phyloP scores from a whole-genome alignment of 177 flowering plant genomes.

The Tripterygium wilfordii region DNA sequence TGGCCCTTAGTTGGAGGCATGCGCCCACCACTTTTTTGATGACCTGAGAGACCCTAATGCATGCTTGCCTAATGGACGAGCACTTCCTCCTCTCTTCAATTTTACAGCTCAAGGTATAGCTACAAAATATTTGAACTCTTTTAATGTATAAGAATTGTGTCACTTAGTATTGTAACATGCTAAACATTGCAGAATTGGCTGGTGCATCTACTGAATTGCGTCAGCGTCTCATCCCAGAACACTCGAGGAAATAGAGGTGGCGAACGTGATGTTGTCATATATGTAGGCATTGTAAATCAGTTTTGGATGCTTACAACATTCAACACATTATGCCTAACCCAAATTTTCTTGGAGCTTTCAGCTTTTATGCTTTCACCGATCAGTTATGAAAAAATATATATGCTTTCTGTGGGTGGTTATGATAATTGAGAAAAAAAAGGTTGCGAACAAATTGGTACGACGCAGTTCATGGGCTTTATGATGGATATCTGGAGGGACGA shows the following conservation, averaged over 20 bases:
- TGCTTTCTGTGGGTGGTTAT: too few relatives aligned
- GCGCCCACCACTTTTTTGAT: conserved; percentile 89
- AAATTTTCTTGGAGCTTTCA: too few relatives aligned
- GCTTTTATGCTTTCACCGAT: too few relatives aligned
- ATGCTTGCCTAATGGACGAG: conserved; percentile 67
- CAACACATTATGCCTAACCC: too few relatives aligned
- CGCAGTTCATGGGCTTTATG: too few relatives aligned
- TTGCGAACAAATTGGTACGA: too few relatives aligned
- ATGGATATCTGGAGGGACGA: too few relatives aligned
- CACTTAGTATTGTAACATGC: background rate
- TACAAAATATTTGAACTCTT: background rate
- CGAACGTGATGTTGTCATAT: conserved; percentile 5
- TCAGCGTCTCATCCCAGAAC: conserved; percentile 69
- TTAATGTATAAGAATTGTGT: background rate
- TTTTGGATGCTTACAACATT: too few relatives aligned
- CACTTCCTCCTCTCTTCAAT: conserved; percentile 74
- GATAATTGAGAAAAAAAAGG: too few relatives aligned
- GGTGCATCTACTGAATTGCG: conserved; percentile 54
- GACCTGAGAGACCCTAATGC: conserved; percentile 72
- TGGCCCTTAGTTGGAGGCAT: conserved; percentile 71
- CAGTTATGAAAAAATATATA: too few relatives aligned
- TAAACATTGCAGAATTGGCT: conserved; percentile 45
- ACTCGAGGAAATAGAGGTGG: conserved; percentile 35
- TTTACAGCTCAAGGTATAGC: conserved; percentile 79
- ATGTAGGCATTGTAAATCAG: conserved; percentile 16